Percentiles rank a stretch among this genome's conserved stretches.
Evolutionary conservation across 345 rosid species (phyloP).

Genomic region (Heritiera littoralis): DNA sequence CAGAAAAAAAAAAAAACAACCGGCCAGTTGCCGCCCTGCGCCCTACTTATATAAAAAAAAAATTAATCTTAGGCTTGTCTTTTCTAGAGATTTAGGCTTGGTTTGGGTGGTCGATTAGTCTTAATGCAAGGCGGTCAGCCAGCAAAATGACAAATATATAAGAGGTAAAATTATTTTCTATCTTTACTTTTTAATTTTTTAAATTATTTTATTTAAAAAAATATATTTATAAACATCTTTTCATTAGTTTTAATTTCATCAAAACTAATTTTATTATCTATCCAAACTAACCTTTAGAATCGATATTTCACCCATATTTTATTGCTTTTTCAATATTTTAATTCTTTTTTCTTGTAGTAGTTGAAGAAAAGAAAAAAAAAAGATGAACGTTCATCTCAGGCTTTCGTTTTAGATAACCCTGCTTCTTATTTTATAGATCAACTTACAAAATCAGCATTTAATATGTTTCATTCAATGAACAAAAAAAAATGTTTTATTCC

Average conservation of each 20-base stretch:
- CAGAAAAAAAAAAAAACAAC: not conserved
- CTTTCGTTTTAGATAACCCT: not conserved
- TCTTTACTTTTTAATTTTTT: too few species aligned
- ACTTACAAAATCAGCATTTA: not conserved
- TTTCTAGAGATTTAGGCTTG: not conserved
- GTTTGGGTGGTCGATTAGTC: too few species aligned
- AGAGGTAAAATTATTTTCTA: too few species aligned
- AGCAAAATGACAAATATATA: too few species aligned
- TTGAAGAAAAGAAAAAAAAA: not conserved
- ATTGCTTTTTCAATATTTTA: not conserved
- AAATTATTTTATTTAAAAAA: too few species aligned
- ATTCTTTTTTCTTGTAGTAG: not conserved
- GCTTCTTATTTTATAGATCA: not conserved
- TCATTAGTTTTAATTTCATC: too few species aligned
- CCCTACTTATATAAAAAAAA: too few species aligned
- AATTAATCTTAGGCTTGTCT: not conserved
- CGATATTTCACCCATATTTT: not conserved
- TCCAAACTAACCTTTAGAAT: not conserved
- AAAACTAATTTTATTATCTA: too few species aligned
- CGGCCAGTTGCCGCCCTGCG: not conserved
- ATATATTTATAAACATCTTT: too few species aligned
- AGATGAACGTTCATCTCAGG: not conserved
- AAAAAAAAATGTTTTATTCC: not conserved
- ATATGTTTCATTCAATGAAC: too few species aligned
- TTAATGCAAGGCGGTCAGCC: too few species aligned